These are phyloP conservation scores for Wickerhamomyces ciferrii DNA, from an alignment of 805 yeast genomes.

Conservation along the genomic window DNA sequence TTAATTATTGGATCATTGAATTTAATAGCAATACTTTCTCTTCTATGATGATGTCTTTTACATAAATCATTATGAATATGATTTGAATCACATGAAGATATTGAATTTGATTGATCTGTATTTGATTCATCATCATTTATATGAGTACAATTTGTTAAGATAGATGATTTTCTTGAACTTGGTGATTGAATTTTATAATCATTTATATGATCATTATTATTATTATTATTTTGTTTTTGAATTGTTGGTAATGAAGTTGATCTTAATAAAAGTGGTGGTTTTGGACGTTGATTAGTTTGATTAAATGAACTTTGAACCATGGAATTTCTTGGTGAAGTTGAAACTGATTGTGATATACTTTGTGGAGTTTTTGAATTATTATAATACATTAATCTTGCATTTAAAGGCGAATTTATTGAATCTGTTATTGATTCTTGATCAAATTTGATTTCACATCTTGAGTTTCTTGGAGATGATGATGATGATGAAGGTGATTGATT, in stretches of 20 bases:
- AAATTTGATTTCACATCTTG: background rate
- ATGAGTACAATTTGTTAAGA: background rate
- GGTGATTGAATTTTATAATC: background rate
- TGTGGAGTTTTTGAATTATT: background rate
- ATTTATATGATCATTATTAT: background rate
- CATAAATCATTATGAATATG: slow-evolving; percentile 3
- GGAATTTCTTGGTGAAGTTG: background rate
- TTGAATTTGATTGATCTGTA: background rate
- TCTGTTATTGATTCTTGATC: background rate
- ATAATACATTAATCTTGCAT: background rate
- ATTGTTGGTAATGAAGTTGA: background rate
- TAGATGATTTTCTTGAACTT: background rate
- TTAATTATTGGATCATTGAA: slow-evolving; percentile 14
- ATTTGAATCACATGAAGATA: background rate
- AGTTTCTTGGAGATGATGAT: background rate
- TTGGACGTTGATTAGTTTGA: background rate
- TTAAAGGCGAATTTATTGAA: background rate
- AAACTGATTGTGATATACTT: background rate
- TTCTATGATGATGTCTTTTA: slow-evolving; percentile 22
- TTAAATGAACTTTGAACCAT: background rate
- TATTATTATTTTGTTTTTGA: background rate
- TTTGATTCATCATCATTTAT: background rate
- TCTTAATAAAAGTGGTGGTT: background rate
- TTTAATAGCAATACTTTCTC: slow-evolving; percentile 23
- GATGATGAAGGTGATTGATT: background rate